These are phyloP conservation scores for Nakataea oryzae DNA, from an alignment of 2,329 filamentous ascomycete species.

Conservation along the genomic window DNA sequence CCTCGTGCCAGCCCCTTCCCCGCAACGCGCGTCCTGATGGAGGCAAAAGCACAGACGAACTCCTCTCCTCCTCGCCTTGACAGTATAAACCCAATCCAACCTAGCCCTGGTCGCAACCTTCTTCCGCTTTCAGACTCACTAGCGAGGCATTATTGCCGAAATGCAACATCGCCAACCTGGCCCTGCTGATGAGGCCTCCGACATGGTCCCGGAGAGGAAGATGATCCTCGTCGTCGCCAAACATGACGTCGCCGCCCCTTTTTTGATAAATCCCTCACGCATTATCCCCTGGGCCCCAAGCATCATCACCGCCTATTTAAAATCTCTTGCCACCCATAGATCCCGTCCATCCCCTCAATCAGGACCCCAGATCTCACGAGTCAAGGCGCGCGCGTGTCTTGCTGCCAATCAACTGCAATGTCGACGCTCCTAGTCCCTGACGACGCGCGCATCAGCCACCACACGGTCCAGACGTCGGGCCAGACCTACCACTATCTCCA, in stretches of 20 bases:
- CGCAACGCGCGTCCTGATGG: too few species aligned
- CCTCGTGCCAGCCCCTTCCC: too few species aligned
- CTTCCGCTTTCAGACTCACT: neutral
- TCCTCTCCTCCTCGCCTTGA: neutral
- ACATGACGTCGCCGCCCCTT: too few species aligned
- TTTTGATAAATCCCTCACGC: neutral
- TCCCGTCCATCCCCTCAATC: neutral
- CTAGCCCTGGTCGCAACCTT: neutral
- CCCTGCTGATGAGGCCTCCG: too few species aligned
- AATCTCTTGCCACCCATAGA: too few species aligned
- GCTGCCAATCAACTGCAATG: neutral
- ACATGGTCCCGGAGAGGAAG: neutral
- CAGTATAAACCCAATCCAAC: neutral
- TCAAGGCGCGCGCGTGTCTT: too few species aligned
- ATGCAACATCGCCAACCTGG: too few species aligned
- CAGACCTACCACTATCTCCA: neutral
- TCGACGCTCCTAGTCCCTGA: neutral
- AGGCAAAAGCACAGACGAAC: neutral
- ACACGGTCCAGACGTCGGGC: neutral
- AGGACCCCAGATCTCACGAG: neutral
- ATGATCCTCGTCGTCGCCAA: too few species aligned
- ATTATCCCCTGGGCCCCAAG: neutral
- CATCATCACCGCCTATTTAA: neutral
- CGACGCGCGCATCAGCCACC: neutral
- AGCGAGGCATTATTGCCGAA: too few species aligned